Evolutionary conservation across 208 protist genomes (phyloP).

Genomic region (Leishmania martiniquensis): DNA sequence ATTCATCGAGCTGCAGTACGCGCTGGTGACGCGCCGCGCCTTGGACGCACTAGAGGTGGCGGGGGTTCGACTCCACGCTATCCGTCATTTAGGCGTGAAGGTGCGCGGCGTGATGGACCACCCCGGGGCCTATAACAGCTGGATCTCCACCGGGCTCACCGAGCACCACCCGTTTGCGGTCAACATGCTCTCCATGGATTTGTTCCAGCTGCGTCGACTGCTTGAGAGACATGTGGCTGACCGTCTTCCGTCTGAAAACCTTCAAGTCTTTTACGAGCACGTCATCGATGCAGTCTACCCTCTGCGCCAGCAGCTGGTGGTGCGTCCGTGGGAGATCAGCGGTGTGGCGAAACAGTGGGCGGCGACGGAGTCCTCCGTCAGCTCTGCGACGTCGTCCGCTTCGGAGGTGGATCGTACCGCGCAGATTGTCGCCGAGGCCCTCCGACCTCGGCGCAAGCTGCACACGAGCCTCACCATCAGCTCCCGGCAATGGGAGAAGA

Average conservation of each 20-base stretch:
- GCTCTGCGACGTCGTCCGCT: neutral
- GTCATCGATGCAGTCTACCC: slow-evolving; percentile 83
- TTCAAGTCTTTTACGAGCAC: slow-evolving; percentile 82
- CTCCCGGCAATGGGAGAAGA: slow-evolving; percentile 68
- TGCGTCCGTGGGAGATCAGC: slow-evolving; percentile 59
- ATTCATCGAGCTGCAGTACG: slow-evolving; percentile 74
- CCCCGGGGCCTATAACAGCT: slow-evolving; percentile 85
- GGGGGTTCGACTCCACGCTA: slow-evolving; percentile 50
- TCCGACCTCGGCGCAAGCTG: slow-evolving; percentile 13
- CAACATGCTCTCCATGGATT: slow-evolving; percentile 82
- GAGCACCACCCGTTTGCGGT: slow-evolving; percentile 88
- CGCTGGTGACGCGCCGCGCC: slow-evolving; percentile 77
- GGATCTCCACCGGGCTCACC: slow-evolving; percentile 72
- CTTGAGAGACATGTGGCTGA: slow-evolving; percentile 61
- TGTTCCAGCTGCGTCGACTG: slow-evolving; percentile 57
- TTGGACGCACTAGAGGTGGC: slow-evolving; percentile 74
- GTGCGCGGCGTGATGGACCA: slow-evolving; percentile 87
- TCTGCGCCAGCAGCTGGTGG: slow-evolving; percentile 72
- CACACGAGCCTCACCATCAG: slow-evolving; percentile 83
- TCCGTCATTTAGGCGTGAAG: slow-evolving; percentile 57
- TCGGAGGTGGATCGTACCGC: slow-evolving; percentile 16
- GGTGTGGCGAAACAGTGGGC: slow-evolving; percentile 8
- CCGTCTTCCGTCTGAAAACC: slow-evolving; percentile 52
- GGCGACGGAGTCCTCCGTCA: neutral
- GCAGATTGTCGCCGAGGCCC: slow-evolving; percentile 11